phyloP scores from a whole-genome alignment of 352 stramenopile species.

The Pythium sukuiense region DNA sequence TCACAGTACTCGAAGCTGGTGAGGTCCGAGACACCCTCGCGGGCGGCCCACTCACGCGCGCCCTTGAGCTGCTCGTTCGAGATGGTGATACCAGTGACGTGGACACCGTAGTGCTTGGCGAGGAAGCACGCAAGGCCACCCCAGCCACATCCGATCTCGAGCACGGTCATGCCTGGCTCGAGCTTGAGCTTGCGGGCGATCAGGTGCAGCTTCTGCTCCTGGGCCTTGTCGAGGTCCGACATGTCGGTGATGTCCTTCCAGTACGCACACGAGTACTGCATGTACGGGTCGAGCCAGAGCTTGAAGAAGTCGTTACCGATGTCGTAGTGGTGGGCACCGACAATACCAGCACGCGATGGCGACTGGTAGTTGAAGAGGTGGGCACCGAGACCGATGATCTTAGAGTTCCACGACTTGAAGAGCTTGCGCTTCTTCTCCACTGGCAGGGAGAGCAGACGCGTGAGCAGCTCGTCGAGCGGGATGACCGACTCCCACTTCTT shows the following conservation, averaged over 20 bases:
- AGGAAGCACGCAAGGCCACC: constrained; percentile 87
- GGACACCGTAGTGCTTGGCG: constrained; percentile 84
- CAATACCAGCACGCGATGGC: constrained; percentile 76
- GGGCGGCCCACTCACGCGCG: constrained; percentile 70
- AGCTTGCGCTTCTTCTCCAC: constrained; percentile 79
- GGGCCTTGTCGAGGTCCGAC: constrained; percentile 78
- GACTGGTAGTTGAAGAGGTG: constrained; percentile 90
- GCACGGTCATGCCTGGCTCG: constrained; percentile 77
- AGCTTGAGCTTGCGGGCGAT: constrained; percentile 89
- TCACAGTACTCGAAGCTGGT: constrained; percentile 91
- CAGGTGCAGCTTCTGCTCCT: constrained; percentile 86
- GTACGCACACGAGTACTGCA: constrained; percentile 89
- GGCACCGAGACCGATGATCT: constrained; percentile 69
- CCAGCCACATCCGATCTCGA: constrained; percentile 91
- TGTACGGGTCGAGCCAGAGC: constrained; percentile 85
- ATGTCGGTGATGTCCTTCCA: constrained; percentile 75
- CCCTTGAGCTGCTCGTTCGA: constrained; percentile 90
- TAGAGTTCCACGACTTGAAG: constrained; percentile 87
- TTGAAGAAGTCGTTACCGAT: constrained; percentile 90
- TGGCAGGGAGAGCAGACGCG: constrained; percentile 65
- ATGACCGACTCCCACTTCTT: constrained; percentile 87
- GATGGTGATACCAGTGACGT: constrained; percentile 90
- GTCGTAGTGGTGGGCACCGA: constrained; percentile 86
- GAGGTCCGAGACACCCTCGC: constrained; percentile 79
- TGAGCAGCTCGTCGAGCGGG: constrained; percentile 76